Percentiles rank a stretch among this genome's conserved stretches.
Evolutionary conservation across 176 grass and related monocot genomes (phyloP).

Genomic region (Phoenix dactylifera): DNA sequence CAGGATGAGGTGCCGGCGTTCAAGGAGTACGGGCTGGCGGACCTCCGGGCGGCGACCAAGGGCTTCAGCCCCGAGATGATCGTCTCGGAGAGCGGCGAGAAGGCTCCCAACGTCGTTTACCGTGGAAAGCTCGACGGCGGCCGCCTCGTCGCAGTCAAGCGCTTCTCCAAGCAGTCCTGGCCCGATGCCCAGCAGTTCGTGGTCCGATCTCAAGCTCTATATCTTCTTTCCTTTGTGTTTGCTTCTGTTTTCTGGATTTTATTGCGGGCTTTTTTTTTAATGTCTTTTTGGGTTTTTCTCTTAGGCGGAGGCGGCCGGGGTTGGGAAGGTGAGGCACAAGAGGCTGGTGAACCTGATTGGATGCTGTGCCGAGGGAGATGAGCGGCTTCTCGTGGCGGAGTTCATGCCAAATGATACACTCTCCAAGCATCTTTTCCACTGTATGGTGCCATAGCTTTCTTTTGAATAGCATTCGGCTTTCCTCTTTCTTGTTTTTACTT

Average conservation of each 20-base stretch:
- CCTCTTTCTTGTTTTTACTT: not conserved
- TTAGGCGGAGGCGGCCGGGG: constrained; percentile 77
- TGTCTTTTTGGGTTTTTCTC: not conserved
- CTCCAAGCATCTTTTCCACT: constrained; percentile 98
- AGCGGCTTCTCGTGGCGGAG: constrained; percentile 90
- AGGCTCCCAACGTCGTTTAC: constrained; percentile 98
- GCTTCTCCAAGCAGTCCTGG: constrained; percentile 94
- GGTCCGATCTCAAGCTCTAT: constrained; percentile 23
- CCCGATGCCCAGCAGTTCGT: constrained; percentile 98
- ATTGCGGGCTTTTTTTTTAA: not conserved
- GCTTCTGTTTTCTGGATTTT: constrained; percentile 19
- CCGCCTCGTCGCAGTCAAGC: constrained; percentile 79
- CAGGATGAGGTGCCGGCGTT: constrained; percentile 74
- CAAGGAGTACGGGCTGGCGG: constrained; percentile 79
- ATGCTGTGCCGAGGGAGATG: constrained; percentile 95
- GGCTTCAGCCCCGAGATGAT: constrained; percentile 91
- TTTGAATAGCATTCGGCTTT: not conserved
- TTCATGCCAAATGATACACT: constrained; percentile 99
- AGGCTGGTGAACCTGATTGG: constrained; percentile 94
- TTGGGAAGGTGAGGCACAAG: constrained; percentile 90
- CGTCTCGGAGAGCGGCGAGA: constrained; percentile 98
- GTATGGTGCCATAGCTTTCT: constrained; percentile 30
- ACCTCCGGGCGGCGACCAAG: constrained; percentile 87
- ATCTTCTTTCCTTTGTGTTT: not conserved
- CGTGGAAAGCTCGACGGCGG: constrained; percentile 72